Conservation (phyloP, 805 yeast genomes). For the Blastobotrys robertii region DNA sequence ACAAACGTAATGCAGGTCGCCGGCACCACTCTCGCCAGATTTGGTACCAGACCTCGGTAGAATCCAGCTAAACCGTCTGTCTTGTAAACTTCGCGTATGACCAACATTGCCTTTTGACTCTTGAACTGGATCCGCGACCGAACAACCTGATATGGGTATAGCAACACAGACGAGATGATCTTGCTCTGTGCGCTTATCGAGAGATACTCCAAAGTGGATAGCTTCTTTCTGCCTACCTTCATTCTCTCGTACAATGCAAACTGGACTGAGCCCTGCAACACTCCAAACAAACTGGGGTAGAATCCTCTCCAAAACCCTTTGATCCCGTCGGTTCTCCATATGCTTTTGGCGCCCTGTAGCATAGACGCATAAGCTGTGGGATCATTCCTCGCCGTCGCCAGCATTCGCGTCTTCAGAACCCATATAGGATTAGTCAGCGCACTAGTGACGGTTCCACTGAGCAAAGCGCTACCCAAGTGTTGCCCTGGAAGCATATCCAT, state of each 20-base stretch:
- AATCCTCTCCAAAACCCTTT: conserved; percentile 64
- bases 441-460: conserved; percentile 71
- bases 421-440: conserved; percentile 84
- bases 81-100: conserved; percentile 33
- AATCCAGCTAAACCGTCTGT: conserved; percentile 57
- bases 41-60: conserved; percentile 76
- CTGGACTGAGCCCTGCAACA: conserved; percentile 83
- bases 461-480: conserved; percentile 45
- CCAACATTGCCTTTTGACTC: conserved; percentile 20
- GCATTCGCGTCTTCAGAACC: conserved; percentile 87
- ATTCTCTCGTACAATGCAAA: conserved; percentile 76
- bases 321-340: conserved; percentile 48
- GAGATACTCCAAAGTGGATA: conserved; percentile 47
- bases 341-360: conserved; percentile 41
- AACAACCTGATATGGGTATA: conserved; percentile 81
- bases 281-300: conserved; percentile 66
- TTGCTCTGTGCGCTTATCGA: conserved; percentile 61
- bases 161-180: conserved; percentile 49
- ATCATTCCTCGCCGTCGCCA: conserved; percentile 37
- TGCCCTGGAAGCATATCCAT: conserved; percentile 4
- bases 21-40: conserved; percentile 75
- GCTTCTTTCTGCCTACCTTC: conserved; percentile 30
- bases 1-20: conserved; percentile 87
- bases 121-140: conserved; percentile 60
- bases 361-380: conserved; percentile 51